Evolutionary conservation across 495 filamentous ascomycete species (phyloP).

Genomic region (Evansstolkia leycettana): DNA sequence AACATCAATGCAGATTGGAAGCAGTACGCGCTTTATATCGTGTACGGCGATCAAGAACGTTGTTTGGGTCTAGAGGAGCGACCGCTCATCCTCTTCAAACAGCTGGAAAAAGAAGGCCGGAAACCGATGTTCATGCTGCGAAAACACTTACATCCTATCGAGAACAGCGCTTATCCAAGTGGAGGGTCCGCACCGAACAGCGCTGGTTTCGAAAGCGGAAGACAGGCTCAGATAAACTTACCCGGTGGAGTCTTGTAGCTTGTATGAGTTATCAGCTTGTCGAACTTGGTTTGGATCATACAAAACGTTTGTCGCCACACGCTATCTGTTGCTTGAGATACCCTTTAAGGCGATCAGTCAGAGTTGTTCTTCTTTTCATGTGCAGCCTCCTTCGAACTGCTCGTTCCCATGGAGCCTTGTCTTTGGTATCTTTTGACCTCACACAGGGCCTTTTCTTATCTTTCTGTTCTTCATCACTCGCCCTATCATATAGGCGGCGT

Average conservation of each 20-base stretch:
- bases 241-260: conserved; percentile 32
- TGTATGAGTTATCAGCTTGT: conserved; percentile 5
- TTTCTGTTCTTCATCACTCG: neutral
- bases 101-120: conserved; percentile 86
- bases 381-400: too few species aligned
- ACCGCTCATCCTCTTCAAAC: conserved; percentile 91
- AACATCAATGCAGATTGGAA: conserved; percentile 97
- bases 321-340: conserved; percentile 19
- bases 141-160: conserved; percentile 34
- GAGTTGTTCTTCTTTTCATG: too few species aligned
- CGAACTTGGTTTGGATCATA: neutral
- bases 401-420: too few species aligned
- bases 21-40: conserved; percentile 94
- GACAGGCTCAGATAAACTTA: conserved; percentile 29
- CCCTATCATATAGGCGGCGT: conserved; percentile 2
- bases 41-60: conserved; percentile 92
- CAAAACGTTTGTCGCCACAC: too few species aligned
- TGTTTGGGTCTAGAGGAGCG: conserved; percentile 87
- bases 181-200: conserved; percentile 27
- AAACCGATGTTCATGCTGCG: conserved; percentile 99
- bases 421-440: too few species aligned
- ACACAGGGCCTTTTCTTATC: neutral
- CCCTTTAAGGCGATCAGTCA: conserved; percentile 5
- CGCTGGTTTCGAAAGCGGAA: conserved; percentile 27
- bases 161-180: conserved; percentile 14